phyloP scores from a whole-genome alignment of 108 stramenopile genomes.

The Stephanodiscus triporus region DNA sequence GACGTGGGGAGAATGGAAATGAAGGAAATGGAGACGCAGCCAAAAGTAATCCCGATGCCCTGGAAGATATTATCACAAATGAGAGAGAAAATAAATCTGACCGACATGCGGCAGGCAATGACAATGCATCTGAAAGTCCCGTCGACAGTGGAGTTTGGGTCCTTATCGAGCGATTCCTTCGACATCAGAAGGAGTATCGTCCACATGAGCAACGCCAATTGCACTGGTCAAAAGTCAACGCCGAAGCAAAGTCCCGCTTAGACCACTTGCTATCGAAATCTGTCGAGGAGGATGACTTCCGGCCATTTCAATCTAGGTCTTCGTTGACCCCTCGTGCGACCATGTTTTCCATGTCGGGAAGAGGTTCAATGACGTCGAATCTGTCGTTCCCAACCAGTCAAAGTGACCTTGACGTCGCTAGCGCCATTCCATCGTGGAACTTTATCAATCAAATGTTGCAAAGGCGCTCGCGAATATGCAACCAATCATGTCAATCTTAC shows the following conservation, averaged over 20 bases:
- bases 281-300: neutral
- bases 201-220: slow-evolving; percentile 29
- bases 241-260: slow-evolving; percentile 24
- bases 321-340: slow-evolving; percentile 31
- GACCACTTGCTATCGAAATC: slow-evolving; percentile 20
- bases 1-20: no score
- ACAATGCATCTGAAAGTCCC: slow-evolving; percentile 10
- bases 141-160: slow-evolving; percentile 21
- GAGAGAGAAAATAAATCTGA: neutral
- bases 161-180: slow-evolving; percentile 22
- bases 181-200: slow-evolving; percentile 22
- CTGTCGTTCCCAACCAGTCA: slow-evolving; percentile 5
- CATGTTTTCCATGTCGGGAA: slow-evolving; percentile 7
- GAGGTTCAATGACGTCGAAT: slow-evolving; percentile 20
- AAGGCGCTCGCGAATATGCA: slow-evolving; percentile 15
- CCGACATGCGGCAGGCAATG: neutral
- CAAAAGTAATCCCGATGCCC: no score
- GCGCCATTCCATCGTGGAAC: slow-evolving; percentile 27
- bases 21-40: no score
- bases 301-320: neutral
- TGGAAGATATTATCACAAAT: neutral
- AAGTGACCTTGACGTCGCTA: slow-evolving; percentile 2
- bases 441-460: slow-evolving; percentile 29
- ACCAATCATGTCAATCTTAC: slow-evolving; percentile 25
- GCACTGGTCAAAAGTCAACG: slow-evolving; percentile 22